A percentile compares a stretch with the other conserved stretches of the same genome.
These are phyloP conservation scores for Bipolaris sorokiniana DNA, from an alignment of 2,329 filamentous ascomycete genomes.

Conservation along the genomic window DNA sequence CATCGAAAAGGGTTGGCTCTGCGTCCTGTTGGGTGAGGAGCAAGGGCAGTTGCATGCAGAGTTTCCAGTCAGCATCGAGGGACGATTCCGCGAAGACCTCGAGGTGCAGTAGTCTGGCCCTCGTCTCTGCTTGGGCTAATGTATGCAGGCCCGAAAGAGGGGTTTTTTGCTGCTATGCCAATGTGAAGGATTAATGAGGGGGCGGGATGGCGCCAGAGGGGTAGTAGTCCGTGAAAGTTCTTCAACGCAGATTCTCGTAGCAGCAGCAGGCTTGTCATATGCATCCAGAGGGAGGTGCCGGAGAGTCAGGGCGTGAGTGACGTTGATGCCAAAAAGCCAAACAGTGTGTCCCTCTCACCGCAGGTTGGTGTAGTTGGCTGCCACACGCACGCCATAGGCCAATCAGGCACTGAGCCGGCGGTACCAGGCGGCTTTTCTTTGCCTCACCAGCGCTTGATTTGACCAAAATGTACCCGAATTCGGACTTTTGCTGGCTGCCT, in stretches of 20 bases:
- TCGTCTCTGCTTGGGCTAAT: constrained; percentile 32
- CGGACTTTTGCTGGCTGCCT: constrained; percentile 21
- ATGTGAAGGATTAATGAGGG: constrained; percentile 14
- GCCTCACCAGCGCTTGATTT: constrained; percentile 26
- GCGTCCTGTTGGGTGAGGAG: constrained; percentile 15
- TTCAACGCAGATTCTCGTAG: neutral
- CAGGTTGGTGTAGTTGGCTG: constrained; percentile 32
- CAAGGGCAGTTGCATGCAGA: constrained; percentile 8
- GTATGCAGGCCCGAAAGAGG: constrained; percentile 36
- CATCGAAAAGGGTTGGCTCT: constrained; percentile 25
- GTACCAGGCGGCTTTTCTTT: constrained; percentile 25
- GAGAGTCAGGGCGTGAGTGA: constrained; percentile 1
- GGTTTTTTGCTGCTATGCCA: constrained; percentile 8
- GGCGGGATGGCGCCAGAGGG: constrained; percentile 1
- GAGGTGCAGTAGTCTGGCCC: constrained; percentile 31
- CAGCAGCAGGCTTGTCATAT: neutral
- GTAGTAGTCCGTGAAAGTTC: neutral
- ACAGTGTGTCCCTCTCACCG: constrained; percentile 33
- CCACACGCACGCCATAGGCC: constrained; percentile 21
- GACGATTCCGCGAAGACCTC: constrained; percentile 28
- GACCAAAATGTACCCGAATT: constrained; percentile 19
- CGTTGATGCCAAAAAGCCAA: constrained; percentile 19
- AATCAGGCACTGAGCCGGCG: constrained; percentile 23
- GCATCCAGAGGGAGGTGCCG: neutral
- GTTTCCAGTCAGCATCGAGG: constrained; percentile 24